Conservation (phyloP, 495 filamentous ascomycete species). For the Tuber brumale region DNA sequence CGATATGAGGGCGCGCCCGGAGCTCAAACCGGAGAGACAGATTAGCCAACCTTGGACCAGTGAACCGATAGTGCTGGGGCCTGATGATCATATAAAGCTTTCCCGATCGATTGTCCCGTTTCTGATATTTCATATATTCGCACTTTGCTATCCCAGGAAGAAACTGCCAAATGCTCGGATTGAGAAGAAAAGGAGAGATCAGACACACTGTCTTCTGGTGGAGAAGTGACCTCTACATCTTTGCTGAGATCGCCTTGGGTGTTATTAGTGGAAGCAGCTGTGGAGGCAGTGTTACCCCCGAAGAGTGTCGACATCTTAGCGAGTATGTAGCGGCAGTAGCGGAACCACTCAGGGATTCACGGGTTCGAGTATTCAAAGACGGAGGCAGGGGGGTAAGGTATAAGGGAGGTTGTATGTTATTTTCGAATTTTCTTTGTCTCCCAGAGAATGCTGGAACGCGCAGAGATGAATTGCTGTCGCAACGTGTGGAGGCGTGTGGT, state of each 20-base stretch:
- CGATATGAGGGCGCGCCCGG: conserved; percentile 24
- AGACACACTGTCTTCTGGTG: conserved; percentile 80
- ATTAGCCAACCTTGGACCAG: conserved; percentile 67
- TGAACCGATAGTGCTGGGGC: conserved; percentile 69
- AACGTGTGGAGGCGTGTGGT: background rate
- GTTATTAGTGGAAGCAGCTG: conserved; percentile 51
- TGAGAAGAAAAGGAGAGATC: conserved; percentile 72
- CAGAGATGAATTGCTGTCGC: background rate
- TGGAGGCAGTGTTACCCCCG: conserved; percentile 18
- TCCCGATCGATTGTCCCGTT: conserved; percentile 65
- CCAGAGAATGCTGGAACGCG: background rate
- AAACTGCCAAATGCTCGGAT: conserved; percentile 70
- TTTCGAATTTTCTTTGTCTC: background rate
- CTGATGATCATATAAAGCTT: conserved; percentile 70
- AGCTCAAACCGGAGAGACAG: conserved; percentile 35
- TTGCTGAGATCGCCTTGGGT: conserved; percentile 87
- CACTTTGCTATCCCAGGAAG: conserved; percentile 91
- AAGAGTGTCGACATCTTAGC: conserved; percentile 28
- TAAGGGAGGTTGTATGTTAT: background rate
- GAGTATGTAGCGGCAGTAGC: background rate
- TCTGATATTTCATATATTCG: conserved; percentile 81
- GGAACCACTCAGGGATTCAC: background rate
- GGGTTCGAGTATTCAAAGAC: background rate
- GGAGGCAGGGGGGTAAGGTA: background rate
- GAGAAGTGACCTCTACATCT: conserved; percentile 68